Conservation (phyloP, 345 rosid genomes). For the Corymbia maculata region DNA sequence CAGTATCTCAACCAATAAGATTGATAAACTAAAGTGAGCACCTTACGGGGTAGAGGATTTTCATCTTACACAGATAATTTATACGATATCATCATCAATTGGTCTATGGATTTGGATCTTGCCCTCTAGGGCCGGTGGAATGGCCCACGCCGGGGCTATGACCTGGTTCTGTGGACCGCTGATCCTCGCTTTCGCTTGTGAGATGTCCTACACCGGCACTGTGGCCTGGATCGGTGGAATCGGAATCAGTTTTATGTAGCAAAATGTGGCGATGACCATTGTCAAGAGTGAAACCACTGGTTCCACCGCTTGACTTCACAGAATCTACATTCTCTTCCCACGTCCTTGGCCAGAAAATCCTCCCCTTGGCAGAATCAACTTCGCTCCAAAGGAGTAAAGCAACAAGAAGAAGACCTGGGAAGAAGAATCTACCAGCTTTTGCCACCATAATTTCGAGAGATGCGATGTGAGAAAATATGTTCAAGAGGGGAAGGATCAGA, state of each 20-base stretch:
- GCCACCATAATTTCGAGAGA: neutral
- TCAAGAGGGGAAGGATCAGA: neutral
- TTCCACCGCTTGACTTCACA: neutral
- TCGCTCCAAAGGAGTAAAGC: neutral
- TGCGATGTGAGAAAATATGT: neutral
- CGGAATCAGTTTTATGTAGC: neutral
- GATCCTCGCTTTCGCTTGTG: neutral
- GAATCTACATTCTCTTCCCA: neutral
- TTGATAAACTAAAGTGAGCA: neutral
- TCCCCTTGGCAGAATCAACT: neutral
- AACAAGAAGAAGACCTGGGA: neutral
- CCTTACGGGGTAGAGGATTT: neutral
- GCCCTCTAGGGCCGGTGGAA: conserved; percentile 10
- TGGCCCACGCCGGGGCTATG: conserved; percentile 59
- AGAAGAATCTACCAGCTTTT: neutral
- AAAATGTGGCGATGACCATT: neutral
- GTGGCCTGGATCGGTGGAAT: neutral
- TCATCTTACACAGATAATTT: neutral
- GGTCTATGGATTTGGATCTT: neutral
- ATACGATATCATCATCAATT: neutral
- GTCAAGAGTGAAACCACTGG: neutral
- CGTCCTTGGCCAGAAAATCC: neutral
- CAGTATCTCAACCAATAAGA: neutral
- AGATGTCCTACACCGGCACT: neutral
- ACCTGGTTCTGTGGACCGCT: conserved; percentile 40